A percentile compares a stretch with the other conserved stretches of the same genome.
Conservation (phyloP, 2,329 filamentous ascomycete genomes). For the Paecilomyces sp. region DNA sequence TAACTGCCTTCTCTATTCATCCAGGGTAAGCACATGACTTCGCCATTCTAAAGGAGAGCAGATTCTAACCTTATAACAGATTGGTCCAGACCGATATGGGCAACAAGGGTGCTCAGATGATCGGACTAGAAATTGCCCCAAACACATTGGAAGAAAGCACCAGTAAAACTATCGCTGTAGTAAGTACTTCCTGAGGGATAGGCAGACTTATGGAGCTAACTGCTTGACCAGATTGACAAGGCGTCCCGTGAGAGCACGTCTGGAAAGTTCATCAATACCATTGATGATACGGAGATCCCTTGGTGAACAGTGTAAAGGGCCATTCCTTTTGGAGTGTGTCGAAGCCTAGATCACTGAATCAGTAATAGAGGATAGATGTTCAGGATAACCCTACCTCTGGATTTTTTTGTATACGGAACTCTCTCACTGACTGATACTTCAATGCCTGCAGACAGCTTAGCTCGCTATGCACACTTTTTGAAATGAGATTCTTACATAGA, state of each 20-base stretch:
- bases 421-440: too few species aligned
- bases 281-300: slow-evolving; percentile 11
- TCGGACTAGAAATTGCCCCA: slow-evolving; percentile 11
- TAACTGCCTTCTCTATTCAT: slow-evolving; percentile 12
- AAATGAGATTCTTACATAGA: too few species aligned
- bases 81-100: slow-evolving; percentile 18
- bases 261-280: slow-evolving; percentile 13
- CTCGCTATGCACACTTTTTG: too few species aligned
- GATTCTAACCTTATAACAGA: slow-evolving; percentile 1
- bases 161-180: background rate
- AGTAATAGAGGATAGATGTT: background rate
- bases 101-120: slow-evolving; percentile 7
- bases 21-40: slow-evolving; percentile 7
- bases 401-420: too few species aligned
- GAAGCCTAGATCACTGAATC: background rate
- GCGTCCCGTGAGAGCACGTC: slow-evolving; percentile 6
- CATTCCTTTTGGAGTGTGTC: background rate
- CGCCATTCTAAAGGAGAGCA: too few species aligned
- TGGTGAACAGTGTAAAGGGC: slow-evolving; percentile 10
- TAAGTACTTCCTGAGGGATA: background rate
- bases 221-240: slow-evolving; percentile 11
- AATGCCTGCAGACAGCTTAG: too few species aligned
- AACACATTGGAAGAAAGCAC: slow-evolving; percentile 15
- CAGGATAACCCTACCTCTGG: too few species aligned
- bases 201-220: background rate